These are phyloP conservation scores for Talaromyces islandicus DNA, from an alignment of 2,329 filamentous ascomycete genomes.

Conservation along the genomic window DNA sequence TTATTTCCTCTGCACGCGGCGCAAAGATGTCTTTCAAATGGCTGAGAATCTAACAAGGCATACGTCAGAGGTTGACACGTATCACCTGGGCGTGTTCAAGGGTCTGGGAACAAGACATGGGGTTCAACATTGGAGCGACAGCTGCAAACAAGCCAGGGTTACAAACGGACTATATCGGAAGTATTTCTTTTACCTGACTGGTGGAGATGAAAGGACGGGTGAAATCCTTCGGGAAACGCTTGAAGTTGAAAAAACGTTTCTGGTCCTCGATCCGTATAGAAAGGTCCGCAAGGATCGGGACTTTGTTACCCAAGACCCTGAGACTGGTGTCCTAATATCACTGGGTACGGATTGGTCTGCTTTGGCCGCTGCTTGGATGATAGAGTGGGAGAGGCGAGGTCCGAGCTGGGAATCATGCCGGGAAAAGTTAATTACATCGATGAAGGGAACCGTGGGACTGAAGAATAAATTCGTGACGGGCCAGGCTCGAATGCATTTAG, in stretches of 20 bases:
- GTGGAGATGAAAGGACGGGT: slow-evolving; percentile 51
- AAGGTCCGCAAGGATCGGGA: slow-evolving; percentile 54
- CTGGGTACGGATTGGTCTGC: slow-evolving; percentile 57
- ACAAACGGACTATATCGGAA: slow-evolving; percentile 54
- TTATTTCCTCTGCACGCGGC: slow-evolving; percentile 55
- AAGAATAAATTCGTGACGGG: slow-evolving; percentile 57
- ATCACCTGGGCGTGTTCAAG: slow-evolving; percentile 53
- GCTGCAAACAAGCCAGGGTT: slow-evolving; percentile 57
- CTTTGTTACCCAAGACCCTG: slow-evolving; percentile 33
- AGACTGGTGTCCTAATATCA: slow-evolving; percentile 42
- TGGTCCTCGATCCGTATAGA: slow-evolving; percentile 50
- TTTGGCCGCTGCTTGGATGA: slow-evolving; percentile 52
- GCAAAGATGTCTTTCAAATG: slow-evolving; percentile 52
- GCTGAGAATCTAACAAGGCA: slow-evolving; percentile 56
- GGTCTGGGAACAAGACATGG: slow-evolving; percentile 59
- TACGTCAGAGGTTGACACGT: slow-evolving; percentile 57
- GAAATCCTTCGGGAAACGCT: slow-evolving; percentile 49
- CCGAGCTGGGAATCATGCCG: slow-evolving; percentile 49
- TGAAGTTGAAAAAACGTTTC: slow-evolving; percentile 49
- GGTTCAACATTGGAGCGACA: slow-evolving; percentile 57
- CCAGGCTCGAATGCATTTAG: slow-evolving; percentile 46
- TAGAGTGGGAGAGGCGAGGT: slow-evolving; percentile 55
- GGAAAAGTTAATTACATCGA: slow-evolving; percentile 44
- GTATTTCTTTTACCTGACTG: slow-evolving; percentile 52
- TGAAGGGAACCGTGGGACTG: slow-evolving; percentile 48